phyloP scores from a whole-genome alignment of 1,284 basidiomycete genomes.

The Fomitopsis pinicola region DNA sequence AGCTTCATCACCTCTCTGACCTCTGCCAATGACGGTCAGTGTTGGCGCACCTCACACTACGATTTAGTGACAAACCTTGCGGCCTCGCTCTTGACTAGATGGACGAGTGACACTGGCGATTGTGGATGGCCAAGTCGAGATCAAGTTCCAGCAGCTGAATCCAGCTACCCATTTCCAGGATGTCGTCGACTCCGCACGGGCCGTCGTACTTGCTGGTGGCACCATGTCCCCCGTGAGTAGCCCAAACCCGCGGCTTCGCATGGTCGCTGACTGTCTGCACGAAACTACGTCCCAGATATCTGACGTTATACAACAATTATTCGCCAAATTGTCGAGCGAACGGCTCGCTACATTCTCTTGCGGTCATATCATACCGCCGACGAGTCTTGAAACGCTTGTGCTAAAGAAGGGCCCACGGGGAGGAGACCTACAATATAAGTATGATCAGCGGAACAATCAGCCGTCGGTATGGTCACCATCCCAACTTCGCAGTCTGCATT shows the following conservation, averaged over 20 bases:
- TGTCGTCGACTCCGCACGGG: constrained; percentile 75
- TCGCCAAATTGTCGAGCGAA: constrained; percentile 60
- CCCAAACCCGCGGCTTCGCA: not conserved
- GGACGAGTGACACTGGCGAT: constrained; percentile 59
- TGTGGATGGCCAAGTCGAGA: constrained; percentile 48
- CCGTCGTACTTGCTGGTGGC: constrained; percentile 89
- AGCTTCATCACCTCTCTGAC: constrained; percentile 82
- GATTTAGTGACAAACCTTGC: not conserved
- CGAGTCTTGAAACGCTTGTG: constrained; percentile 79
- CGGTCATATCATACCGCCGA: constrained; percentile 85
- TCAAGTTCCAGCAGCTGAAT: constrained; percentile 95
- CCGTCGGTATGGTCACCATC: constrained; percentile 46
- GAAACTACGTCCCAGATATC: constrained; percentile 56
- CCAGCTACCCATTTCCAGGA: constrained; percentile 85
- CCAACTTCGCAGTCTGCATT: too few relatives aligned
- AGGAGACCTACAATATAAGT: constrained; percentile 80
- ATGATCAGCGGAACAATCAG: constrained; percentile 68
- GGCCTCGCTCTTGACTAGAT: constrained; percentile 35
- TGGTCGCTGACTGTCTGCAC: too few relatives aligned
- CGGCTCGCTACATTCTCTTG: constrained; percentile 83
- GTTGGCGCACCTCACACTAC: not conserved
- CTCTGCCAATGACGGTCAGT: constrained; percentile 73
- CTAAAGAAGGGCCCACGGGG: constrained; percentile 78
- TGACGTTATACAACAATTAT: constrained; percentile 85
- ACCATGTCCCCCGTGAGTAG: constrained; percentile 90